phyloP scores from a whole-genome alignment of 1,139 yeast species.

The Saccharomycopsis crataegensis region DNA sequence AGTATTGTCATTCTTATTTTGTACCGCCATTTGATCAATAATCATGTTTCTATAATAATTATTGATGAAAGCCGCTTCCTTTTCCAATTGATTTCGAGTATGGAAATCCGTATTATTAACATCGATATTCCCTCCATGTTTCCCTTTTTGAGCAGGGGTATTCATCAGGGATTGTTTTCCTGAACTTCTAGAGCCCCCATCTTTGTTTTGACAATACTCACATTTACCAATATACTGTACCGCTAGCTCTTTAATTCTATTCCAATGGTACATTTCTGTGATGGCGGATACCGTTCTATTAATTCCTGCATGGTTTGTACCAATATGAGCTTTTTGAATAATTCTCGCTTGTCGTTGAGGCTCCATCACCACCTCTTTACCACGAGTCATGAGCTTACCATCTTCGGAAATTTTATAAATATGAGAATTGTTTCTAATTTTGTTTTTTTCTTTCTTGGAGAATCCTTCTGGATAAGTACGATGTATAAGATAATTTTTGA shows the following conservation, averaged over 20 bases:
- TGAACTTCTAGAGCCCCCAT: background rate
- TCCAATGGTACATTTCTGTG: conserved; percentile 83
- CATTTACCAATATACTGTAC: conserved; percentile 74
- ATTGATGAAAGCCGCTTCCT: background rate
- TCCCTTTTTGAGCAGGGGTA: background rate
- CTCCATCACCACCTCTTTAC: conserved; percentile 73
- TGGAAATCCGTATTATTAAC: background rate
- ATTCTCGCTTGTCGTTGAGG: conserved; percentile 68
- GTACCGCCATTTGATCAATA: no score
- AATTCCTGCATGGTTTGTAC: conserved; percentile 72
- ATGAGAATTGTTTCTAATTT: conserved; percentile 75
- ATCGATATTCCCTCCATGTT: no score
- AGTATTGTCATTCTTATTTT: background rate
- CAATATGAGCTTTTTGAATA: conserved; percentile 61
- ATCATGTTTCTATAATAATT: background rate
- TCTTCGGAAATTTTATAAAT: conserved; percentile 57
- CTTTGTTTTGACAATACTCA: conserved; percentile 54
- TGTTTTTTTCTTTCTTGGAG: conserved; percentile 75
- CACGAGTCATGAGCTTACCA: conserved; percentile 50
- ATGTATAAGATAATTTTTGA: conserved; percentile 70
- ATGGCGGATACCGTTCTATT: conserved; percentile 77
- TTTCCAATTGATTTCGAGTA: background rate
- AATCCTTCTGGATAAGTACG: conserved; percentile 83
- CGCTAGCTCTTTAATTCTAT: conserved; percentile 82
- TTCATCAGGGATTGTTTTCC: background rate